Percentiles rank a stretch among this genome's conserved stretches.
Evolutionary conservation across 2,329 filamentous ascomycete genomes (phyloP).

Genomic region (Talaromyces albobiverticillius): DNA sequence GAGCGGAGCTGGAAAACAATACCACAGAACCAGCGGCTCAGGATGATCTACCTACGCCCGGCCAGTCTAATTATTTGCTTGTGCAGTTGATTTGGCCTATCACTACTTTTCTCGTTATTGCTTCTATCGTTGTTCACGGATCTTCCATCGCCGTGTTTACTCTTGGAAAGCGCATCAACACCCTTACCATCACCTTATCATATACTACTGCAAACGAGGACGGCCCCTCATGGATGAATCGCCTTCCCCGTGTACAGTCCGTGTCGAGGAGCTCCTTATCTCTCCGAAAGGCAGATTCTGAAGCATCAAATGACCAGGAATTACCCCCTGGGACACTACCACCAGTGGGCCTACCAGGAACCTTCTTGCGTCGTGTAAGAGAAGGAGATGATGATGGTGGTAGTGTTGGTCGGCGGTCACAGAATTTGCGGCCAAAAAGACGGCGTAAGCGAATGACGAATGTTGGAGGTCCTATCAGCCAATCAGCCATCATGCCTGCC

Average conservation of each 20-base stretch:
- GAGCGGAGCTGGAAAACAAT: constrained; percentile 82
- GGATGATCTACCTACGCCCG: constrained; percentile 52
- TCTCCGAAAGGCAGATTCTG: constrained; percentile 64
- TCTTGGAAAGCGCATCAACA: constrained; percentile 96
- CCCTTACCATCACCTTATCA: constrained; percentile 88
- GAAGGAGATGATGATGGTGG: constrained; percentile 65
- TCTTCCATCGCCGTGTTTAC: constrained; percentile 99
- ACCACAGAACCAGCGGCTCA: constrained; percentile 69
- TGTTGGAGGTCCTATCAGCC: constrained; percentile 80
- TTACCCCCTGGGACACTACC: constrained; percentile 69
- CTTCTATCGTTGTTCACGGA: constrained; percentile 92
- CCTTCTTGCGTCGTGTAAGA: constrained; percentile 75
- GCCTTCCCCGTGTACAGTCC: constrained; percentile 78
- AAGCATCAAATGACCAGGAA: constrained; percentile 56
- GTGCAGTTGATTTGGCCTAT: constrained; percentile 94
- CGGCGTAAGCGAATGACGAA: constrained; percentile 69
- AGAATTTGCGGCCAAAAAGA: constrained; percentile 48
- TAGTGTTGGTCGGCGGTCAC: constrained; percentile 21
- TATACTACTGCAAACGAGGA: constrained; percentile 90
- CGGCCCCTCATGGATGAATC: constrained; percentile 90
- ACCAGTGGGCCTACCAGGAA: constrained; percentile 67
- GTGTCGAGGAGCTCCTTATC: constrained; percentile 80
- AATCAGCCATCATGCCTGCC: constrained; percentile 81
- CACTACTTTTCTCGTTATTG: constrained; percentile 86
- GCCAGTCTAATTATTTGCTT: constrained; percentile 64